phyloP scores from a whole-genome alignment of 371 early-diverging fungal species.

The Mucor circinelloides region DNA sequence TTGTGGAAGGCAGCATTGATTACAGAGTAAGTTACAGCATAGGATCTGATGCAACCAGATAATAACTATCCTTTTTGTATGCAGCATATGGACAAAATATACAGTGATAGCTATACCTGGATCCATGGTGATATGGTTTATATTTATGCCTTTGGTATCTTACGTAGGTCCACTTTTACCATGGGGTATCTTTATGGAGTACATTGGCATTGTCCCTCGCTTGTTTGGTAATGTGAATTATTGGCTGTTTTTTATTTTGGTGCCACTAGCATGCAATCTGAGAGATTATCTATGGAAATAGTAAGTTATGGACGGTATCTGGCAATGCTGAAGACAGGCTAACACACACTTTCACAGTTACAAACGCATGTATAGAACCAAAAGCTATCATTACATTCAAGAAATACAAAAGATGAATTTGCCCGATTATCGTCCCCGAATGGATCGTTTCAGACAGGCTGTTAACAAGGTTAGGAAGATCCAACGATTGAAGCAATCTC shows the following conservation, averaged over 20 bases:
- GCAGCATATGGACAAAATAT: conserved; percentile 81
- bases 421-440: conserved; percentile 93
- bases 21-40: conserved; percentile 55
- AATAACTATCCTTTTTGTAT: not conserved
- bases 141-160: conserved; percentile 78
- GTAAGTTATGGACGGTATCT: conserved; percentile 46
- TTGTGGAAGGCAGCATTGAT: conserved; percentile 78
- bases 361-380: conserved; percentile 38
- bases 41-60: too few relatives aligned
- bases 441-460: conserved; percentile 96
- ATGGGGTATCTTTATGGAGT: conserved; percentile 68
- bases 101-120: conserved; percentile 76
- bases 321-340: not conserved
- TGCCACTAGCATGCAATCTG: conserved; percentile 74
- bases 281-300: conserved; percentile 91
- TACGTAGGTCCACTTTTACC: conserved; percentile 64
- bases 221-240: conserved; percentile 71
- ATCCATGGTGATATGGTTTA: conserved; percentile 81
- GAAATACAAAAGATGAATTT: conserved; percentile 97
- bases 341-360: conserved; percentile 10
- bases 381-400: conserved; percentile 92
- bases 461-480: conserved; percentile 94
- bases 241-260: conserved; percentile 78
- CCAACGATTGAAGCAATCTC: conserved; percentile 86
- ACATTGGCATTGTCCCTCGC: conserved; percentile 68